Evolutionary conservation across 352 stramenopile species (phyloP).

Genomic region (Phytophthora crassamura): DNA sequence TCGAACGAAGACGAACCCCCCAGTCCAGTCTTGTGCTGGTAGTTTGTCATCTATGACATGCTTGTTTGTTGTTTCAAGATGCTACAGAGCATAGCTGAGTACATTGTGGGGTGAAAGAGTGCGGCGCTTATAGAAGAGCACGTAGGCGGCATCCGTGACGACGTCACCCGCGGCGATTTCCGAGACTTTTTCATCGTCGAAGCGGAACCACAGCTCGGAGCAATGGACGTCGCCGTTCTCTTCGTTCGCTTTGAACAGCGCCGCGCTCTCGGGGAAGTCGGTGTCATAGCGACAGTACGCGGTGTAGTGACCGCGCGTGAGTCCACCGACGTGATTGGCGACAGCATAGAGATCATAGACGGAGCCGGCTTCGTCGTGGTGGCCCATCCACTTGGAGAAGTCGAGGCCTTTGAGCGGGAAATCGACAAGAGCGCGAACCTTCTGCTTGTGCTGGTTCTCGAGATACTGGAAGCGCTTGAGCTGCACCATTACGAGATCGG

Average conservation of each 20-base stretch:
- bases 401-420: slow-evolving; percentile 84
- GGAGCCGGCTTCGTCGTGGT: slow-evolving; percentile 27
- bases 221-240: slow-evolving; percentile 51
- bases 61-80: slow-evolving; percentile 16
- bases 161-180: slow-evolving; percentile 79
- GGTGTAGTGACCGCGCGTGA: slow-evolving; percentile 97
- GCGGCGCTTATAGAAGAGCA: slow-evolving; percentile 92
- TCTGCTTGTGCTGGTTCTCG: slow-evolving; percentile 85
- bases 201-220: slow-evolving; percentile 79
- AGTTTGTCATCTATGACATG: slow-evolving; percentile 18
- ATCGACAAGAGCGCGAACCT: slow-evolving; percentile 80
- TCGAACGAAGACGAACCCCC: slow-evolving; percentile 34
- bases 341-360: slow-evolving; percentile 98
- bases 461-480: slow-evolving; percentile 92
- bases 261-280: slow-evolving; percentile 66
- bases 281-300: slow-evolving; percentile 80
- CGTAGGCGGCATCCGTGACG: slow-evolving; percentile 87
- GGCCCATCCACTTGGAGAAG: slow-evolving; percentile 78
- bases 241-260: slow-evolving; percentile 47
- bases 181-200: slow-evolving; percentile 83
- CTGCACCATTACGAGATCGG: slow-evolving; percentile 89
- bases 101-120: slow-evolving; percentile 76
- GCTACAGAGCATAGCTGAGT: slow-evolving; percentile 65
- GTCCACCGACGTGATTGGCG: slow-evolving; percentile 96
- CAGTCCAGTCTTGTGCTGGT: too few relatives aligned